Evolutionary conservation across 2,329 filamentous ascomycete genomes (phyloP), one percentile per base, ranked within the genome.

Genomic region (Colletotrichum coccodes): DNA sequence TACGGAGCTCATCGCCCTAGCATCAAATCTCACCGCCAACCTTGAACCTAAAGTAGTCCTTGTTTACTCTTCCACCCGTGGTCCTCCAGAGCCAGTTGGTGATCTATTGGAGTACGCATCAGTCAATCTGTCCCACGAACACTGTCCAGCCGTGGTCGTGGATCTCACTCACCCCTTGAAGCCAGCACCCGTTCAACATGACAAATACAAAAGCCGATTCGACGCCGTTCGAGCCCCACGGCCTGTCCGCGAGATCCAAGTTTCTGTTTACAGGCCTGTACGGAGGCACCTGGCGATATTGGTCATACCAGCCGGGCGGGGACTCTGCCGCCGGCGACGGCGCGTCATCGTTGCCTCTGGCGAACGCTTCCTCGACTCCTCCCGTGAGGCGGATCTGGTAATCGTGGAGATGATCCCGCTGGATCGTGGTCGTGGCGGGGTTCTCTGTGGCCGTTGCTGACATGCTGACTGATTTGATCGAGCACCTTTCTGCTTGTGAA

Each of bases 1-100:
- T 8, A 62, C 68, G 18, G 67, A 64, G 2, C 3, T 23, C 32
- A 21, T 14, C 30, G n/a, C 44, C 32, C 32, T 28, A 28, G 44
- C 44, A 38, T 66, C 56, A 85, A 74, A 79, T 86, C 74, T 89
- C 87, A 14, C 87, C 87, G 12, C 88, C 87, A 64, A 89, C 76
- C 36, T 83, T 81, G 72, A 87, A 87, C 36, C 80, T 80, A 58
- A 88, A 86, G 26, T 83, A 76, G n/a, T 76, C 75, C 68, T 84
- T 79, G 73, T 85, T 85, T 11, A 87, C 68, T 67, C 75, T 83
- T 28, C 34, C 66, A 2, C 54, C 66, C n/a, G 54, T 68, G 16
- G 16, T 42, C 42, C 66, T 66, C 66, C 66, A 68, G 21, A 68
- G 34, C 66, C 61, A 65, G 42, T 65, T 68, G 42, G 61, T 42